phyloP scores from a whole-genome alignment of 1,139 yeast species.

The Suhomyces bribrorum region DNA sequence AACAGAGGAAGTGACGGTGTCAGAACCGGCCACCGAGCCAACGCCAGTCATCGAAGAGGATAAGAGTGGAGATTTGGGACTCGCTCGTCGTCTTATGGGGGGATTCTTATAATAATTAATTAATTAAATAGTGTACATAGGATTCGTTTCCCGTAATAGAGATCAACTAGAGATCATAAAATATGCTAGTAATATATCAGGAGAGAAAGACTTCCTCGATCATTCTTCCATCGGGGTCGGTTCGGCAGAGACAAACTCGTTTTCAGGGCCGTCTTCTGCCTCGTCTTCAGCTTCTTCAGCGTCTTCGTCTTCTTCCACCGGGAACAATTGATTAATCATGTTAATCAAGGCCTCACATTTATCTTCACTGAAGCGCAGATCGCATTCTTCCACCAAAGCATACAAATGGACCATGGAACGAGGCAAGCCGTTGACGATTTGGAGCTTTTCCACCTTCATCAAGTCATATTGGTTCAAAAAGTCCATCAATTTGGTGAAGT shows the following conservation, averaged over 20 bases:
- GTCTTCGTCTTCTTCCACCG: conserved; percentile 37
- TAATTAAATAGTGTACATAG: conserved; percentile 5
- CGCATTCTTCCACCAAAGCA: conserved; percentile 88
- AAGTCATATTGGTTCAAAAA: conserved; percentile 56
- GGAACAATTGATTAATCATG: conserved; percentile 52
- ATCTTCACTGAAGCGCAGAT: conserved; percentile 69
- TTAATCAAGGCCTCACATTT: conserved; percentile 56
- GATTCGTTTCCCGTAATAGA: too few relatives aligned
- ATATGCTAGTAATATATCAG: not conserved
- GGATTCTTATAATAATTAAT: conserved; percentile 15
- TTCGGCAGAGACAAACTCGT: conserved; percentile 13
- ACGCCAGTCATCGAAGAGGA: not conserved
- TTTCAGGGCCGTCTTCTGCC: conserved; percentile 22
- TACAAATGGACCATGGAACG: conserved; percentile 75
- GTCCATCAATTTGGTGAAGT: conserved; percentile 54
- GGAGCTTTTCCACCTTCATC: conserved; percentile 83
- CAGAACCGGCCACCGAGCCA: not conserved
- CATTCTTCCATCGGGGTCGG: conserved; percentile 11
- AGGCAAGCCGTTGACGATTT: conserved; percentile 80
- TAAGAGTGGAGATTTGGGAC: conserved; percentile 10
- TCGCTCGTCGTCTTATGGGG: conserved; percentile 15
- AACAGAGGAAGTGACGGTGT: not conserved
- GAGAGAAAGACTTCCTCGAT: too few relatives aligned
- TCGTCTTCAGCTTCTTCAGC: conserved; percentile 35
- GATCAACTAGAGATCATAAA: too few relatives aligned